A percentile compares a stretch with the other conserved stretches of the same genome.
These are phyloP conservation scores for Fennellomyces sp. DNA, from an alignment of 371 early-diverging fungal genomes.

Conservation along the genomic window DNA sequence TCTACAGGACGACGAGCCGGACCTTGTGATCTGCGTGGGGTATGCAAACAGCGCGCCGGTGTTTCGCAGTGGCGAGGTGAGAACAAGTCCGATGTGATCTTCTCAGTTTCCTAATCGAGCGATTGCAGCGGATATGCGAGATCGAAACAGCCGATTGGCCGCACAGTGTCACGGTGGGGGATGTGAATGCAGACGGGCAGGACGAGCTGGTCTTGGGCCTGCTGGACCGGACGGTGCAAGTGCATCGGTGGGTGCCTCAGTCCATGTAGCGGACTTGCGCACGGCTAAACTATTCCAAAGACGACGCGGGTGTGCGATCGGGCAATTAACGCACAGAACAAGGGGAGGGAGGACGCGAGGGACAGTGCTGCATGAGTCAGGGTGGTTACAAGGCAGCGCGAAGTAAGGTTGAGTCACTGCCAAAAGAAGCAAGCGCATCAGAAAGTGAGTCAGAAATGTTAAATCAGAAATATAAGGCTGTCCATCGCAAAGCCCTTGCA, in stretches of 20 bases:
- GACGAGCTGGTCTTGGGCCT: constrained; percentile 48
- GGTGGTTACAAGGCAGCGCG: no score
- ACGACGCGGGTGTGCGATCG: no score
- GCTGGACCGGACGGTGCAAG: constrained; percentile 44
- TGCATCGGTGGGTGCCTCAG: constrained; percentile 40
- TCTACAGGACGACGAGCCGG: constrained; percentile 30
- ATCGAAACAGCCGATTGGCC: constrained; percentile 48
- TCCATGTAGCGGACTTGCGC: no score
- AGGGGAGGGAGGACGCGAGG: no score
- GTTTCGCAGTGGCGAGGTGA: constrained; percentile 45
- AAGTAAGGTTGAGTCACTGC: no score
- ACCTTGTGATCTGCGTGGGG: constrained; percentile 48
- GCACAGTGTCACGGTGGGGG: constrained; percentile 42
- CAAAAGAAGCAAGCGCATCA: no score
- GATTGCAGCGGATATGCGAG: constrained; percentile 24
- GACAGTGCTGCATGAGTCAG: no score
- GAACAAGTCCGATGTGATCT: background rate
- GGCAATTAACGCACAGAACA: no score
- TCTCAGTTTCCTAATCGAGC: background rate
- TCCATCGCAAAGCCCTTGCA: no score
- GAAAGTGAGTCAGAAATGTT: no score
- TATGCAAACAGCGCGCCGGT: constrained; percentile 35
- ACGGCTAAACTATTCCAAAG: no score
- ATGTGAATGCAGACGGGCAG: constrained; percentile 49
- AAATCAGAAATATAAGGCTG: no score